Percentiles rank a stretch among this genome's conserved stretches.
These are phyloP conservation scores for Mortierella sp. DNA, from an alignment of 371 early-diverging fungal genomes.

Conservation along the genomic window DNA sequence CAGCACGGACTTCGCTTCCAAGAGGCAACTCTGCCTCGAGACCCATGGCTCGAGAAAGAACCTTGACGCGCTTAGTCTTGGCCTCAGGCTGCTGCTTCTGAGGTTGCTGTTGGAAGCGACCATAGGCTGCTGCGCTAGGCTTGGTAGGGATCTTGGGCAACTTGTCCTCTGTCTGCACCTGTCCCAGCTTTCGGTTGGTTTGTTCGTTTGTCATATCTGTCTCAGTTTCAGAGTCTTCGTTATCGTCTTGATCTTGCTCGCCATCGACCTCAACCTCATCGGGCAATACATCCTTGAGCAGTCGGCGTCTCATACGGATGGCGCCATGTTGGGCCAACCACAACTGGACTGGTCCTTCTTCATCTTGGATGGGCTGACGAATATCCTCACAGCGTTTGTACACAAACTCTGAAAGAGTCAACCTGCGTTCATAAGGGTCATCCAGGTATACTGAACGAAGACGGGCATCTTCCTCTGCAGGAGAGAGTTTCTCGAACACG, in stretches of 20 bases:
- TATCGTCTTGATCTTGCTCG: slow-evolving; percentile 10
- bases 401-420: slow-evolving; percentile 28
- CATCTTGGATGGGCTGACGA: slow-evolving; percentile 33
- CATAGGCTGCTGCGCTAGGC: slow-evolving; percentile 12
- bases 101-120: neutral
- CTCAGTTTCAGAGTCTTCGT: slow-evolving; percentile 14
- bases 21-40: slow-evolving; percentile 31
- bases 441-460: slow-evolving; percentile 10
- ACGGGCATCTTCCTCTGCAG: slow-evolving; percentile 31
- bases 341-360: slow-evolving; percentile 34
- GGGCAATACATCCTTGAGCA: slow-evolving; percentile 19
- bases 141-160: slow-evolving; percentile 36
- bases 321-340: slow-evolving; percentile 40
- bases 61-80: slow-evolving; percentile 11
- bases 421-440: slow-evolving; percentile 29
- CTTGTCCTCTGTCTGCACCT: slow-evolving; percentile 17
- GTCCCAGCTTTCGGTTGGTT: neutral
- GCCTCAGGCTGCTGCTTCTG: neutral
- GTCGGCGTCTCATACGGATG: slow-evolving; percentile 24
- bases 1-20: slow-evolving; percentile 31
- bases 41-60: slow-evolving; percentile 18
- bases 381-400: slow-evolving; percentile 35
- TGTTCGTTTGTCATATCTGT: neutral
- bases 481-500: slow-evolving; percentile 45
- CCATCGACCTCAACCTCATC: slow-evolving; percentile 1